Evolutionary conservation across 2,329 filamentous ascomycete genomes (phyloP).

Genomic region (Exophiala spinifera): DNA sequence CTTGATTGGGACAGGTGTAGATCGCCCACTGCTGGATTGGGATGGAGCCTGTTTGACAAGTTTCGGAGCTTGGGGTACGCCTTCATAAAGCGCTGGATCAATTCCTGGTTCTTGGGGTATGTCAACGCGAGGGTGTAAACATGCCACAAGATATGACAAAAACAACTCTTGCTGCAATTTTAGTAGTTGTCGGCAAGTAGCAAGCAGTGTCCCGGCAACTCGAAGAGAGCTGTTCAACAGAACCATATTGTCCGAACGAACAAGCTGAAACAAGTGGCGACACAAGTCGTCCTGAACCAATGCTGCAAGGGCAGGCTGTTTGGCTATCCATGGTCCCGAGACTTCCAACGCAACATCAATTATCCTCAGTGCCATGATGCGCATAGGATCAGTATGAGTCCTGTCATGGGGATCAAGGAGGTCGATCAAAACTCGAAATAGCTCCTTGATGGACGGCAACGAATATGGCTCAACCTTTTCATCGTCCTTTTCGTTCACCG

Average conservation of each 20-base stretch:
- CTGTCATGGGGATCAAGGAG: conserved; percentile 89
- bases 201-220: conserved; percentile 84
- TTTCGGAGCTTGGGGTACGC: conserved; percentile 87
- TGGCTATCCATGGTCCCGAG: conserved; percentile 88
- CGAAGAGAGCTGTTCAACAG: conserved; percentile 89
- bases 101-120: conserved; percentile 89
- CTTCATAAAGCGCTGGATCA: conserved; percentile 85
- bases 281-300: conserved; percentile 92
- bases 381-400: conserved; percentile 89
- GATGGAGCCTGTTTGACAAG: conserved; percentile 76
- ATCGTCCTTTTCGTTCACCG: conserved; percentile 33
- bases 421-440: conserved; percentile 91
- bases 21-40: conserved; percentile 72
- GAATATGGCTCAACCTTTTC: conserved; percentile 79
- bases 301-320: conserved; percentile 80
- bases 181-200: conserved; percentile 83
- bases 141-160: conserved; percentile 88
- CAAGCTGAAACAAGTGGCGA: conserved; percentile 90
- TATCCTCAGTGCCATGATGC: conserved; percentile 94
- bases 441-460: conserved; percentile 85
- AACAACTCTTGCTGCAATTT: conserved; percentile 97
- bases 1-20: conserved; percentile 86
- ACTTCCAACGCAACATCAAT: conserved; percentile 97
- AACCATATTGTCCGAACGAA: conserved; percentile 92
- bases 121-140: conserved; percentile 87